Conservation (phyloP, 805 yeast genomes). For the Candida cerambycidarum region DNA sequence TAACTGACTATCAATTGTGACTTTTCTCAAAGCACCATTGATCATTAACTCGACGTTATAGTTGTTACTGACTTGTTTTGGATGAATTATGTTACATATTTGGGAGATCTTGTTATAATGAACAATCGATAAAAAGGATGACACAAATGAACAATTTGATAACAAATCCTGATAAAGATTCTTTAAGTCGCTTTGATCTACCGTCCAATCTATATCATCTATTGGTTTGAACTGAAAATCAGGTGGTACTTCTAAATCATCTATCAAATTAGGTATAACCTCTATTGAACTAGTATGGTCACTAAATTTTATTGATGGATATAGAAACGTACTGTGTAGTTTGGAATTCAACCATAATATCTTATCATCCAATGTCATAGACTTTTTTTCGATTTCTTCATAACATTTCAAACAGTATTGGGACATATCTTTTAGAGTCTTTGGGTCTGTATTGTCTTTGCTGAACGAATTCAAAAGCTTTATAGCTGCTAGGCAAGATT, state of each 20-base stretch:
- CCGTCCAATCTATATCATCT: slow-evolving; percentile 44
- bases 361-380: slow-evolving; percentile 15
- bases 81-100: slow-evolving; percentile 25
- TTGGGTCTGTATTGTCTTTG: slow-evolving; percentile 8
- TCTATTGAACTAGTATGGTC: slow-evolving; percentile 9
- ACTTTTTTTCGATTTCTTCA: slow-evolving; percentile 13
- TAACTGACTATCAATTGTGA: slow-evolving; percentile 46
- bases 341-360: slow-evolving; percentile 30
- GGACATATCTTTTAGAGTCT: slow-evolving; percentile 17
- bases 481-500: slow-evolving; percentile 22
- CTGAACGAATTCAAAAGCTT: slow-evolving; percentile 23
- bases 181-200: slow-evolving; percentile 21
- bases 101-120: slow-evolving; percentile 20
- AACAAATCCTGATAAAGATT: slow-evolving; percentile 49
- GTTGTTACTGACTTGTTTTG: slow-evolving; percentile 21
- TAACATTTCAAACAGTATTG: slow-evolving; percentile 21
- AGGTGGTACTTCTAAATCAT: slow-evolving; percentile 17
- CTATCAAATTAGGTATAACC: neutral
- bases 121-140: slow-evolving; percentile 57
- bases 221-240: slow-evolving; percentile 11
- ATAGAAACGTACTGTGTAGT: slow-evolving; percentile 10
- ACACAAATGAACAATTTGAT: slow-evolving; percentile 77
- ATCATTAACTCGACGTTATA: slow-evolving; percentile 45
- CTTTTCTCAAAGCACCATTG: slow-evolving; percentile 54
- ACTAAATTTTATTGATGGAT: slow-evolving; percentile 23